Conservation (phyloP, 208 protist genomes). For the Herpetomonas muscarum region DNA sequence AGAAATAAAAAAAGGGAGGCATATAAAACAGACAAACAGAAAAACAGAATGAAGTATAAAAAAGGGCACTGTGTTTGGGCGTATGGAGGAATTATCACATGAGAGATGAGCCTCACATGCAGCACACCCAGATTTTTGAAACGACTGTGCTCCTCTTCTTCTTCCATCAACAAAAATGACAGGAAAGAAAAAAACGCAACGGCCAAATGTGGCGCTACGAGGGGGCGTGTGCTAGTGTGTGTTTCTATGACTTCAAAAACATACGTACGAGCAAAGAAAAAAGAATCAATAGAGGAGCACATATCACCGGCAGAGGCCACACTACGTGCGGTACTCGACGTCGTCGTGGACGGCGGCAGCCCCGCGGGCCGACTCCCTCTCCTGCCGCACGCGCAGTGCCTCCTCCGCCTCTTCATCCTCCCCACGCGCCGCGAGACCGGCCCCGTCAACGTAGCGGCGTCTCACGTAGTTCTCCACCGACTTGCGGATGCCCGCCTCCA, state of each 20-base stretch:
- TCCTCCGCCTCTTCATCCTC: slow-evolving; percentile 4
- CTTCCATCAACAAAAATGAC: not conserved
- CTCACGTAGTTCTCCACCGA: slow-evolving; percentile 77
- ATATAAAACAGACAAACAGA: slow-evolving; percentile 5
- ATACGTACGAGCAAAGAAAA: not conserved
- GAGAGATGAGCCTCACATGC: too few species aligned
- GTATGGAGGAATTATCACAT: too few species aligned
- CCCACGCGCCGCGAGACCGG: not conserved
- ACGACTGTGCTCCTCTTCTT: too few species aligned
- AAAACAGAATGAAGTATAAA: slow-evolving; percentile 3
- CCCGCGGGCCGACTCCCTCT: slow-evolving; percentile 43
- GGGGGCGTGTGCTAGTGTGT: too few species aligned
- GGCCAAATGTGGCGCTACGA: too few species aligned
- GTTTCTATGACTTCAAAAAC: too few species aligned
- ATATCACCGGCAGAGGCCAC: too few species aligned
- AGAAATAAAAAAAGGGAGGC: not conserved
- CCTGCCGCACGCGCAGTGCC: not conserved
- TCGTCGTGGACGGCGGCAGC: too few species aligned
- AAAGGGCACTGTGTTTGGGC: slow-evolving; percentile 20
- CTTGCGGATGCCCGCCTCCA: slow-evolving; percentile 52
- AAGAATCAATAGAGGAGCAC: not conserved
- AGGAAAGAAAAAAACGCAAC: not conserved
- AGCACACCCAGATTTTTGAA: too few species aligned
- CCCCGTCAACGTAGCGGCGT: slow-evolving; percentile 38
- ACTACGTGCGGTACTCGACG: too few species aligned